Conservation (phyloP, 2,329 filamentous ascomycete genomes). For the Neopestalotiopsis sp. region DNA sequence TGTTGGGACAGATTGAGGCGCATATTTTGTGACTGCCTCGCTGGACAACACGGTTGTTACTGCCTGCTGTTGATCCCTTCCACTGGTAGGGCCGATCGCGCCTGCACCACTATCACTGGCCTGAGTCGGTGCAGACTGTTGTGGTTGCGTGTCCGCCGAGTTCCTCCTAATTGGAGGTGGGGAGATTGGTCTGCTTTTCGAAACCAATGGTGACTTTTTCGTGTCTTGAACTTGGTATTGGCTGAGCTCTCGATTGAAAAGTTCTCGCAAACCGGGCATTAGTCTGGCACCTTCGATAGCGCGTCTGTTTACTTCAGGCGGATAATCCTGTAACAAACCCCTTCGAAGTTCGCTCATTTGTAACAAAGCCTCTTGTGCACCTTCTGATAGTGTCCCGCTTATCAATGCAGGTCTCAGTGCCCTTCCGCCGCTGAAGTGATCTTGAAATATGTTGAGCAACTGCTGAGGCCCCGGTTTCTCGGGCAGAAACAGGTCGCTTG, state of each 20-base stretch:
- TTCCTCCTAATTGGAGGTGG: background rate
- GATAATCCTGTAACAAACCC: conserved; percentile 6
- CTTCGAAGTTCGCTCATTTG: conserved; percentile 6
- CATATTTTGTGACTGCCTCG: background rate
- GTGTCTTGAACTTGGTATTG: too few species aligned
- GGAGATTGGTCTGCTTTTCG: background rate
- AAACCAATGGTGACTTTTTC: background rate
- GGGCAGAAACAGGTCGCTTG: background rate
- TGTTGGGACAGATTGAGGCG: background rate
- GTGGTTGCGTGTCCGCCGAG: background rate
- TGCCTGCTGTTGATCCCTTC: background rate
- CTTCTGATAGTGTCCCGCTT: conserved; percentile 1
- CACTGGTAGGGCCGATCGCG: background rate
- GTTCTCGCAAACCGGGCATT: conserved; percentile 1
- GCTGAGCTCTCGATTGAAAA: background rate
- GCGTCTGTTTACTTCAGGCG: background rate
- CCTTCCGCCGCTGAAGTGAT: conserved; percentile 1
- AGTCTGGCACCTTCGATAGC: conserved; percentile 7
- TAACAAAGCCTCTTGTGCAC: conserved; percentile 10
- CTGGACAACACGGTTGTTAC: background rate
- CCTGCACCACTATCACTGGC: background rate
- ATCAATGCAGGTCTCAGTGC: background rate
- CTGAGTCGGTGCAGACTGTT: background rate
- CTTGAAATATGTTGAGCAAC: background rate
- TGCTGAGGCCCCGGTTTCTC: background rate